Evolutionary conservation across 257 asterid genomes (phyloP), one percentile per base, ranked within the genome.

Genomic region (Nicotiana undulata): DNA sequence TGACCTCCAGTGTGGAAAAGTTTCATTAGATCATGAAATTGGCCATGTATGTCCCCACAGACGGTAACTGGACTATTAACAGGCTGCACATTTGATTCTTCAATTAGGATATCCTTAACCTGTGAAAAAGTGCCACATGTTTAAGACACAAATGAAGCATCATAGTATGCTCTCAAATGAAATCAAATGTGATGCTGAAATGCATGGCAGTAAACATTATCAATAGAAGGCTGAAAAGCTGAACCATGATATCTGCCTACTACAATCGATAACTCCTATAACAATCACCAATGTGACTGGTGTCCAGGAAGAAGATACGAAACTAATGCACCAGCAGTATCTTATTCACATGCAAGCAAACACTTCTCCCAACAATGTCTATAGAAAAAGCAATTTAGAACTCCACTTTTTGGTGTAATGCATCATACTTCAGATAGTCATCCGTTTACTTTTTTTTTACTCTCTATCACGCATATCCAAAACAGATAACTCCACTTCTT

Each of bases 1-100:
- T 96, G 98, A 76, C 99, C 99, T 85, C 99, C 99, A 72, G 99
- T 96, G 87, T 92, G 97, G 83, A 96, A 96, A 85, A 96, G 99
- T 86, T 96, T 96, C 98, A 96, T 96, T 79, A 96, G 79, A 86
- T 96, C 99, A 70, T 96, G 99, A 88, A 96, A 96, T 61, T 96
- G 99, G 56, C 99, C 98, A 64, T 94, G 98, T 82, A 94, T 94
- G 89, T 94, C 98, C 76, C 98, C 98, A 86, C 98, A 94, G 76
- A 96, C 99, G 67, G 98, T 96, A 85, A 96, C 99, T 26, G 99
- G 99, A 84, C 98, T 94, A 83, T 91, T 94, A 80, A 96, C 99
- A 79, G 99, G 99, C 89, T 96, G 99, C 84, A 96, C 99, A 90
- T 96, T 96, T 64, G 99, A 96, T 89, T 94, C 99, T 90, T 96